Evolutionary conservation across 2,329 filamentous ascomycete species (phyloP), one percentile per base, ranked within the genome.

Genomic region (Bipolaris zeicola): DNA sequence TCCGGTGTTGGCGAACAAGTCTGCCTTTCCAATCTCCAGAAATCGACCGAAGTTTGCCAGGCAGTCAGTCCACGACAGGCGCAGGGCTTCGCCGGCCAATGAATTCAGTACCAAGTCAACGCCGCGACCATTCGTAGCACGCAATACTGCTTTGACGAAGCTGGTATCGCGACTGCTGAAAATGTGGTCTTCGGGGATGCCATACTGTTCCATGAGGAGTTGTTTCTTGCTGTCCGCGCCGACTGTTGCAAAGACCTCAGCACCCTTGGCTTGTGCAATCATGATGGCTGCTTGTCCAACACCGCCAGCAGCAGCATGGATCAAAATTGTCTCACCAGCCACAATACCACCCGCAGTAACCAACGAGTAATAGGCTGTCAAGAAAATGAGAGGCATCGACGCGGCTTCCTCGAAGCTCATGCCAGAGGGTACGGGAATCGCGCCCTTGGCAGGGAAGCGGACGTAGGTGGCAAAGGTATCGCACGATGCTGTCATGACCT

Each of bases 21-120:
- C 62, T 4, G 20, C 31, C 36, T 52, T 52, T 20, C 57, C 60
- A 14, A 69, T 63, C 20, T 69, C 67, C 13, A 69, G 16, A 61
- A 76, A 75, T 14, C 65, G 59, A 4, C 73, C 73, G 34, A 67
- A 71, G 3, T 55, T 49, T 14, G 72, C 71, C 8, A 75, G 5
- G 50, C 61, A 63, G 20, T 63, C 51, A 37, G 51, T 53, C 72
- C 67, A 73, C 7, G 57, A 61, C 41, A 46, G 26, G 4, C 55
- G 51, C 6, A 75, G 56, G 3, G 53, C 41, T n/a, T 71, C 64
- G 3, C 72, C 73, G 5, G 61, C 52, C 1, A 67, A 34, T 1
- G 66, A 68, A 52, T 77, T 76, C 38, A 77, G 55, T 5, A 76
- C 58, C 2, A 74, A 60, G 55, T 76, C 70, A 1, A 76, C 70